phyloP scores from a whole-genome alignment of 164 flowering plant species.

The Nelumbo lutea region DNA sequence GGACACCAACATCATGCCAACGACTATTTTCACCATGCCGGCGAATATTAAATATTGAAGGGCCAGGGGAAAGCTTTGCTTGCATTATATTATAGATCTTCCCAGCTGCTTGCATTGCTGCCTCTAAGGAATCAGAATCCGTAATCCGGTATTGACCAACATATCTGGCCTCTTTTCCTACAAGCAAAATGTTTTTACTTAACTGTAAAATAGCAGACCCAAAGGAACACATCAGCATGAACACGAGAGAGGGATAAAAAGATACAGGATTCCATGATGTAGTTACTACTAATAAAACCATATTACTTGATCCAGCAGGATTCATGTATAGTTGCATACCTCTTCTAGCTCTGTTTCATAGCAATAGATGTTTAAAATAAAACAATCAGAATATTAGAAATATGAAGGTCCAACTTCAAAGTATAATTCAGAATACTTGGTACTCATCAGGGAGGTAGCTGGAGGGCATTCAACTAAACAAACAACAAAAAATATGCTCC shows the following conservation, averaged over 20 bases:
- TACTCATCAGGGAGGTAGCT: too few species aligned
- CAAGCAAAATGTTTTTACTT: constrained; percentile 7
- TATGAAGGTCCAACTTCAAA: neutral
- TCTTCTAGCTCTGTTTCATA: neutral
- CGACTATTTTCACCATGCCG: constrained; percentile 91
- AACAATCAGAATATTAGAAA: neutral
- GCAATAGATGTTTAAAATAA: neutral
- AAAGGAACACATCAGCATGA: neutral
- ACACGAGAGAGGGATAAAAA: neutral
- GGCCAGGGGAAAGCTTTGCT: constrained; percentile 94
- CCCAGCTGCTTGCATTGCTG: constrained; percentile 94
- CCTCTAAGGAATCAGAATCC: constrained; percentile 67
- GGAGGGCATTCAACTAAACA: too few species aligned
- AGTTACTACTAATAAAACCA: neutral
- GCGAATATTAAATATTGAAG: constrained; percentile 71
- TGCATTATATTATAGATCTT: constrained; percentile 68
- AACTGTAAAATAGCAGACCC: neutral
- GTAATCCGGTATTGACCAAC: constrained; percentile 84
- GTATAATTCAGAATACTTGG: neutral
- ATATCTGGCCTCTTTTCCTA: constrained; percentile 74
- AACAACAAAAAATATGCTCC: too few species aligned
- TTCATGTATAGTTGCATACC: neutral
- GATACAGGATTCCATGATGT: neutral
- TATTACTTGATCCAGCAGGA: neutral
- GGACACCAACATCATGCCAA: constrained; percentile 90